Percentiles rank a stretch among this genome's conserved stretches.
Evolutionary conservation across 78 protist species (phyloP).

Genomic region (Tieghemostelium lacteum): DNA sequence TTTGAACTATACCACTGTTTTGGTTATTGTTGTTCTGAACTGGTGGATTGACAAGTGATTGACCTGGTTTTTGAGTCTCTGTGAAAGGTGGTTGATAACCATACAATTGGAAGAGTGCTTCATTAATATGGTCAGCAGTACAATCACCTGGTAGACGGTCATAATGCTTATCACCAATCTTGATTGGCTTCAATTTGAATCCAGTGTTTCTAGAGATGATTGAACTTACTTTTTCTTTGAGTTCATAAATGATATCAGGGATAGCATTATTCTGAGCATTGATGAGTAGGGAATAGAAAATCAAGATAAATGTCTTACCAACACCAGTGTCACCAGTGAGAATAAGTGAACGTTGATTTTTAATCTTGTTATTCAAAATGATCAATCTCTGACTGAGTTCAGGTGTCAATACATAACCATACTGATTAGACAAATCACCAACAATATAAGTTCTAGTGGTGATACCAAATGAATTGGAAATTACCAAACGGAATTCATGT

Average conservation of each 20-base stretch:
- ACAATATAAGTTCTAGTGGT: background rate
- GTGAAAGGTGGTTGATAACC: background rate
- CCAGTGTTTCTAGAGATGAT: background rate
- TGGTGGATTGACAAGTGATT: background rate
- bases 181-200: background rate
- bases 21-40: background rate
- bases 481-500: background rate
- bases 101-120: background rate
- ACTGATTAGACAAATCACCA: background rate
- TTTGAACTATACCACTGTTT: background rate
- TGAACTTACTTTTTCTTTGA: background rate
- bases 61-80: background rate
- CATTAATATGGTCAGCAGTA: background rate
- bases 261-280: constrained; percentile 36
- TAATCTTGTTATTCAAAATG: constrained; percentile 47
- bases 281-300: constrained; percentile 42
- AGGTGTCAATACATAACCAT: constrained; percentile 59
- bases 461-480: constrained; percentile 20
- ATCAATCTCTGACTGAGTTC: constrained; percentile 50
- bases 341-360: constrained; percentile 18
- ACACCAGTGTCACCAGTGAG: constrained; percentile 80
- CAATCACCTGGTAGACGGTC: background rate
- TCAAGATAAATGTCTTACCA: constrained; percentile 60
- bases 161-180: background rate
- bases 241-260: constrained; percentile 42